phyloP scores from a whole-genome alignment of 163 green algal genomes.

The Chloroidium sp. region DNA sequence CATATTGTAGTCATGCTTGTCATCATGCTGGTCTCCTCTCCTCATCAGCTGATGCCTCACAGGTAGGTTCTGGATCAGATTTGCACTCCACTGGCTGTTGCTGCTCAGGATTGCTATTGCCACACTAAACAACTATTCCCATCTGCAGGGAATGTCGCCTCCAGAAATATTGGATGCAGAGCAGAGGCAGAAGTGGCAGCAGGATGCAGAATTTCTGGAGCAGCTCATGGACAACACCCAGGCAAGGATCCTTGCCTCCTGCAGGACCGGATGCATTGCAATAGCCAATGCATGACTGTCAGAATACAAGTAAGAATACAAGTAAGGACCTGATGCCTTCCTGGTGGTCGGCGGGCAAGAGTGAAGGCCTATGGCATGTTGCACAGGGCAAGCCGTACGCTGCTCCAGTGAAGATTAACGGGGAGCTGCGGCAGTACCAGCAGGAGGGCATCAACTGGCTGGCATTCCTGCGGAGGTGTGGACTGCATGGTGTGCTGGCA shows the following conservation, averaged over 20 bases:
- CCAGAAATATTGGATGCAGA: constrained; percentile 37
- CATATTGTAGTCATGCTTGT: too few species aligned
- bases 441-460: constrained; percentile 96
- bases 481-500: constrained; percentile 89
- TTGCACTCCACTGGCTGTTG: too few species aligned
- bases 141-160: not conserved
- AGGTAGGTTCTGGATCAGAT: too few species aligned
- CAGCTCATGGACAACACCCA: constrained; percentile 1
- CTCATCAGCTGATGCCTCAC: too few species aligned
- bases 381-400: constrained; percentile 43
- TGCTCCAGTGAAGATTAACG: constrained; percentile 36
- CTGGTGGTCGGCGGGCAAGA: not conserved
- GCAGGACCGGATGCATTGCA: too few species aligned
- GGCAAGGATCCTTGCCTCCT: too few species aligned
- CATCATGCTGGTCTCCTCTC: too few species aligned
- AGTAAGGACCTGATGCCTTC: too few species aligned
- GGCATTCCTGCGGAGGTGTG: constrained; percentile 87
- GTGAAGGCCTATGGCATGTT: not conserved
- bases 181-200: constrained; percentile 34
- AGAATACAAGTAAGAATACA: too few species aligned
- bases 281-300: too few species aligned
- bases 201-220: constrained; percentile 67
- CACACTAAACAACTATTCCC: constrained; percentile 2
- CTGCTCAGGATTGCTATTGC: not conserved
- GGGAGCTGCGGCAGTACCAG: constrained; percentile 82